Evolutionary conservation across 345 rosid genomes (phyloP).

Genomic region (Eutrema heterophyllum): DNA sequence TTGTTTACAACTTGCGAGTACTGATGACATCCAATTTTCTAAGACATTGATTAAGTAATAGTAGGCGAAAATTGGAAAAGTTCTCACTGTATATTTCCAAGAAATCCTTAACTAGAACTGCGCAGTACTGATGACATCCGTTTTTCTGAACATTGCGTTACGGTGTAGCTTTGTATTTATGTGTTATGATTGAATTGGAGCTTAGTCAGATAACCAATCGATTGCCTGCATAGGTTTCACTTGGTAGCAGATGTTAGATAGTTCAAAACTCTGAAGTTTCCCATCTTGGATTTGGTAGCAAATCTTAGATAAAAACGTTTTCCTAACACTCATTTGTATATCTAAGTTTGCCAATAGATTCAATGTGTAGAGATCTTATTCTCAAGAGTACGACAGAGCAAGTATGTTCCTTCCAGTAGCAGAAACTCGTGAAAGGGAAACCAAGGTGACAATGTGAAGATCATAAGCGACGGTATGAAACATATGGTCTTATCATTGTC

Average conservation of each 20-base stretch:
- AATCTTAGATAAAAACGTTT: not conserved
- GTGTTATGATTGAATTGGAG: not conserved
- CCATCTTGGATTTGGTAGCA: not conserved
- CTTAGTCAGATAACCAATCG: not conserved
- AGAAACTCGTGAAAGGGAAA: slow-evolving; percentile 8
- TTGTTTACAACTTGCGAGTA: slow-evolving; percentile 8
- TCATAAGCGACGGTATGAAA: slow-evolving; percentile 8
- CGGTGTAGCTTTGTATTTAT: not conserved
- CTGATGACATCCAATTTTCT: not conserved
- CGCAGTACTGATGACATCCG: not conserved
- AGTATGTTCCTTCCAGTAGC: not conserved
- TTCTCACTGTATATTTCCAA: not conserved
- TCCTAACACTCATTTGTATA: not conserved
- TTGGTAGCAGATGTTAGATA: not conserved
- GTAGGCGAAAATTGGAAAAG: not conserved
- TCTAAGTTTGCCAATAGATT: not conserved
- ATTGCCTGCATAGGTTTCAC: not conserved
- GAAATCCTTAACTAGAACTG: not conserved
- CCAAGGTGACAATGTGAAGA: not conserved
- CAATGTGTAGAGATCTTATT: not conserved
- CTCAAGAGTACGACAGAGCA: not conserved
- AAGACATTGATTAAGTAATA: not conserved
- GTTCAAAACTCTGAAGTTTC: not conserved
- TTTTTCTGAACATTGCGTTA: not conserved
- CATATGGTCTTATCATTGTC: slow-evolving; percentile 8